phyloP scores from a whole-genome alignment of 805 yeast species.

The Nakazawaea wickerhamii region DNA sequence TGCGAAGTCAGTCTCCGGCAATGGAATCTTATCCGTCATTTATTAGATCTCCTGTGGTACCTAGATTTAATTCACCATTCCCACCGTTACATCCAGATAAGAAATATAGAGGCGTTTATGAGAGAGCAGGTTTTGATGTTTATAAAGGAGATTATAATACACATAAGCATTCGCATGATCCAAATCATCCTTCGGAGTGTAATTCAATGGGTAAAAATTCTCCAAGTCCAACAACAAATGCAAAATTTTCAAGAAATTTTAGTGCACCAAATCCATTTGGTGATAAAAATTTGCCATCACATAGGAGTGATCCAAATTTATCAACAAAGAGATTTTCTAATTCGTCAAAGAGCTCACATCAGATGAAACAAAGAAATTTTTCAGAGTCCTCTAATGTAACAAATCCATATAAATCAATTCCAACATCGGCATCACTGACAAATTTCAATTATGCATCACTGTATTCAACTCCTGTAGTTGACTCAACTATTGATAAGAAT shows the following conservation, averaged over 20 bases:
- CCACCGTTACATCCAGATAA: slow-evolving; percentile 65
- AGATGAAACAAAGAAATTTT: neutral
- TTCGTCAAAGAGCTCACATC: neutral
- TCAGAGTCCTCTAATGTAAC: slow-evolving; percentile 1
- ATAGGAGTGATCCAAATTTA: slow-evolving; percentile 4
- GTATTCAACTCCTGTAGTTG: slow-evolving; percentile 8
- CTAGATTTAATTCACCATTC: slow-evolving; percentile 49
- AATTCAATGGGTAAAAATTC: slow-evolving; percentile 7
- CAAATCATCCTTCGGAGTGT: slow-evolving; percentile 8
- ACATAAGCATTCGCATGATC: slow-evolving; percentile 9
- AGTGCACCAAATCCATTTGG: slow-evolving; percentile 8
- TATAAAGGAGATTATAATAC: slow-evolving; percentile 23
- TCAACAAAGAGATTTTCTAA: neutral
- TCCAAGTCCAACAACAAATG: slow-evolving; percentile 1
- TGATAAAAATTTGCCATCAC: neutral
- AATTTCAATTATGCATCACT: slow-evolving; percentile 8
- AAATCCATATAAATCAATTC: neutral
- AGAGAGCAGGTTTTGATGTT: slow-evolving; percentile 77
- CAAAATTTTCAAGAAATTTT: slow-evolving; percentile 5
- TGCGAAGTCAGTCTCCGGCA: slow-evolving; percentile 16
- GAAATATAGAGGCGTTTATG: slow-evolving; percentile 65
- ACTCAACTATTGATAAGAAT: neutral
- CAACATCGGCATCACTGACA: neutral
- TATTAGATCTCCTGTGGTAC: slow-evolving; percentile 22
- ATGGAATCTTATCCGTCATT: slow-evolving; percentile 27